Evolutionary conservation across 345 rosid genomes (phyloP).

Genomic region (Zanthoxylum bungeanum): DNA sequence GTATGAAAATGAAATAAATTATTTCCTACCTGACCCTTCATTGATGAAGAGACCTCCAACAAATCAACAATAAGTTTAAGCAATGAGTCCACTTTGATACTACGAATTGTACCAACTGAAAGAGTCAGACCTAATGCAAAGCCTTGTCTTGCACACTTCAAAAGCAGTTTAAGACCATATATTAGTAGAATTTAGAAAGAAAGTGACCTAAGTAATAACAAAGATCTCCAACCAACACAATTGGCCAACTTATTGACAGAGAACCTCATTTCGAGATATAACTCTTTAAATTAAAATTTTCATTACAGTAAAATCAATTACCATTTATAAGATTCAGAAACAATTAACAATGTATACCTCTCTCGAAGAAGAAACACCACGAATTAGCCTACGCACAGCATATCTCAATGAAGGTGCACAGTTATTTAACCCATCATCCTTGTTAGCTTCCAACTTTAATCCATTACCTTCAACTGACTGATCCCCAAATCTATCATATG

Average conservation of each 20-base stretch:
- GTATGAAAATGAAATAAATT: background rate
- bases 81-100: constrained; percentile 63
- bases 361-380: constrained; percentile 92
- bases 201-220: background rate
- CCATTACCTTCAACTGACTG: constrained; percentile 42
- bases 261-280: background rate
- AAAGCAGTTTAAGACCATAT: constrained; percentile 5
- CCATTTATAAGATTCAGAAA: background rate
- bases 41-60: constrained; percentile 79
- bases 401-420: constrained; percentile 88
- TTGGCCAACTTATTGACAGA: background rate
- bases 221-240: background rate
- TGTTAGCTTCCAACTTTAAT: constrained; percentile 74
- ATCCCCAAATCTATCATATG: constrained; percentile 50
- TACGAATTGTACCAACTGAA: constrained; percentile 44
- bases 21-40: constrained; percentile 88
- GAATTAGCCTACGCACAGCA: constrained; percentile 82
- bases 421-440: constrained; percentile 77
- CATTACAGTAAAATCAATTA: background rate
- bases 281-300: background rate
- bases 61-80: constrained; percentile 66
- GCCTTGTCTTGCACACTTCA: constrained; percentile 95
- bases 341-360: constrained; percentile 48
- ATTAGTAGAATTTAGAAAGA: constrained; percentile 7
- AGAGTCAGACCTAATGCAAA: constrained; percentile 87